Base-by-base conservation (phyloP, 1,139 yeast genomes). In the Zygosaccharomyces pseudobailii region DNA sequence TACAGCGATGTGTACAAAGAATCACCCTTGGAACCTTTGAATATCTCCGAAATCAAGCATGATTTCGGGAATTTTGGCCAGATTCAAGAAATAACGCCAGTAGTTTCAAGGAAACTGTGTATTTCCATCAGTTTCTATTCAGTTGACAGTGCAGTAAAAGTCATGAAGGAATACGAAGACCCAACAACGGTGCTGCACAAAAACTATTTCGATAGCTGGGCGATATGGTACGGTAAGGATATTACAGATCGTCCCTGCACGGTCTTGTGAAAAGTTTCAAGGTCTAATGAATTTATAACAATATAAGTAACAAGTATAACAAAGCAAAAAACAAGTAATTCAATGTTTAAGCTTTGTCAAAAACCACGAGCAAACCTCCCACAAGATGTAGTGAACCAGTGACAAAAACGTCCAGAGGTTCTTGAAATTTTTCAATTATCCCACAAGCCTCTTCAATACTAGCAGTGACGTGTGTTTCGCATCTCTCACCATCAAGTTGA, bases 311-410 rank as follows among this genome's bases (percentile, higher is more conserved):
- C 13, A 13, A 45, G 34, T 41, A 17, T 41, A 20, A 22, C 23
- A 38, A 47, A 34, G n/a, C 40, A 24, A 38, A 42, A 42, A 19
- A 22, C 30, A 28, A 42, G 23, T 13, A 6, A 17, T 27, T 9
- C 27, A 10, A 24, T n/a, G 33, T 37, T 39, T 33, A 39, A 31
- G 31, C 34, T 5, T 63, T 69, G 55, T 87, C 95, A 43, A 87
- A 71, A 5, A 90, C 97, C 2, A 89, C 92, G 43, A 92, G 71
- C 50, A 92, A 78, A 0, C 98, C 98, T 19, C 99, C 98, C 8
- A 92, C 96, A 47, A 94, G 72, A 66, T 90, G 96, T 53, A 94
- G 72, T 22, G 97, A 90, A 2, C 99, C 99, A 52, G 95, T 87
- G 0, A 89, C 97, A 69, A 89, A 84, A 1, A 89, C 95, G 55